phyloP scores from a whole-genome alignment of 2,329 filamentous ascomycete species.

The Talaromyces sp. region DNA sequence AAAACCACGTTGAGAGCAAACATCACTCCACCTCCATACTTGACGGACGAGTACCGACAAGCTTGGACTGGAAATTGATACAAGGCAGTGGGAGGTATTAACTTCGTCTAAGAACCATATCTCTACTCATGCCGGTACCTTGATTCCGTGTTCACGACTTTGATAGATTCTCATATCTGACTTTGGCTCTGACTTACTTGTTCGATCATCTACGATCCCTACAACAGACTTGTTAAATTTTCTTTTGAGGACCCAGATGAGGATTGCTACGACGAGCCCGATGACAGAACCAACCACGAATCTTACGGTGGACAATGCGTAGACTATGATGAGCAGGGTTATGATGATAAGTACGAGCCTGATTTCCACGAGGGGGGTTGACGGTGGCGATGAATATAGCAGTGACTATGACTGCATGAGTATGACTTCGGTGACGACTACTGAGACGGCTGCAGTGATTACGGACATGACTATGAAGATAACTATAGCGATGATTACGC shows the following conservation, averaged over 20 bases:
- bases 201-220: background rate
- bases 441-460: background rate
- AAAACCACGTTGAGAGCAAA: background rate
- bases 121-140: background rate
- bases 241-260: too few relatives aligned
- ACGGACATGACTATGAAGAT: background rate
- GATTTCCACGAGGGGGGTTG: too few relatives aligned
- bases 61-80: background rate
- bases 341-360: too few relatives aligned
- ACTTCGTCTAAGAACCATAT: background rate
- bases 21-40: background rate
- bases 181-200: background rate
- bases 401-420: background rate
- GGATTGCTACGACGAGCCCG: too few relatives aligned
- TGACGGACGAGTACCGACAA: background rate
- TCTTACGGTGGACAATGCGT: too few relatives aligned
- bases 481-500: background rate
- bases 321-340: too few relatives aligned
- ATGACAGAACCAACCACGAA: too few relatives aligned
- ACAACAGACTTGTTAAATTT: too few relatives aligned
- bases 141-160: background rate
- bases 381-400: background rate
- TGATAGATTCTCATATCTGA: background rate
- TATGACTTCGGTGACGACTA: background rate
- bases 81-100: background rate